Evolutionary conservation across 148 eudicot species (phyloP).

Genomic region (Camellia lanceoleosa): DNA sequence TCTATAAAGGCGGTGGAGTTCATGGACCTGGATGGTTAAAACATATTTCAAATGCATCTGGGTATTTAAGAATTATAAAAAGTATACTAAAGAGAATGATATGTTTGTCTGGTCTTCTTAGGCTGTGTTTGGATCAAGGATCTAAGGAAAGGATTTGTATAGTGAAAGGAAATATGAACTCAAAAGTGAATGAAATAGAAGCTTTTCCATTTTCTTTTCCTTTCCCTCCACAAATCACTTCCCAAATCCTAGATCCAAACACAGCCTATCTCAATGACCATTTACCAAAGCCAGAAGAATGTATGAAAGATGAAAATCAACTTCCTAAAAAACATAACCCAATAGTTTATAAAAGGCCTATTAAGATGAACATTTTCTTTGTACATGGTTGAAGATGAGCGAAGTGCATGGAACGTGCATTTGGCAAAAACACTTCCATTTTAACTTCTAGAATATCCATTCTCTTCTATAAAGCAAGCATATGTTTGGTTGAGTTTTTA

Average conservation of each 20-base stretch:
- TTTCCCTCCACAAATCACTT: too few relatives aligned
- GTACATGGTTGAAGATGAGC: not conserved
- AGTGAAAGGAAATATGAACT: too few relatives aligned
- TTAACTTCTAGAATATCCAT: not conserved
- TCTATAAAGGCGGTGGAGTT: slow-evolving; percentile 42
- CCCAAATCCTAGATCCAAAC: too few relatives aligned
- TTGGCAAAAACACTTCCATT: not conserved
- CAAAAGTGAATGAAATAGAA: too few relatives aligned
- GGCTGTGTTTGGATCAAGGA: too few relatives aligned
- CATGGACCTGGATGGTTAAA: slow-evolving; percentile 38
- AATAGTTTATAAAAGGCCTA: too few relatives aligned
- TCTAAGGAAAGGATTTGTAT: too few relatives aligned
- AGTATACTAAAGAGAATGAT: not conserved
- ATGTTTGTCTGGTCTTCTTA: not conserved
- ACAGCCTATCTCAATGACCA: not conserved
- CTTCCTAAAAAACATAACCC: not conserved
- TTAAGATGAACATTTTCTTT: not conserved
- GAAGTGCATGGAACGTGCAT: not conserved
- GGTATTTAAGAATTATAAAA: not conserved
- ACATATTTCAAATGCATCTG: not conserved
- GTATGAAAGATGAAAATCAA: not conserved
- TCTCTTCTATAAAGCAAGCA: too few relatives aligned
- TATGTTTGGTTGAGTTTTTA: not conserved
- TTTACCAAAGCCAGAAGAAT: not conserved
- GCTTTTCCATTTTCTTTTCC: too few relatives aligned